These are phyloP conservation scores for Karstenula rhodostoma DNA, from an alignment of 2,329 filamentous ascomycete species.

Conservation along the genomic window DNA sequence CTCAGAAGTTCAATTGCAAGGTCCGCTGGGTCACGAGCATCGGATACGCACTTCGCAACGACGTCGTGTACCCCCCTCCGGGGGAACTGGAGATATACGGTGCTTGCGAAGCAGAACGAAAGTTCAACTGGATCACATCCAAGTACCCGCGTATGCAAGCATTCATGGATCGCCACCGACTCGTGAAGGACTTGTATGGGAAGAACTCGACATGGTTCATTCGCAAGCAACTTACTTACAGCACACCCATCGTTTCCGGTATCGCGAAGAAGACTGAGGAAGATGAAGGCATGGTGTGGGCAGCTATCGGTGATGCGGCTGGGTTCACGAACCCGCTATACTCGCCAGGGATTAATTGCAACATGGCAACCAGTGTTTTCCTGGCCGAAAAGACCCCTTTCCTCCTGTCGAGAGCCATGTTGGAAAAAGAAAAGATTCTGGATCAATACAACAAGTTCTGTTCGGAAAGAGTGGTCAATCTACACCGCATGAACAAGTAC, in stretches of 20 bases:
- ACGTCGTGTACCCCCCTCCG: background rate
- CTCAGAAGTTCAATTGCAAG: conserved; percentile 1
- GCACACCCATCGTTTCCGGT: background rate
- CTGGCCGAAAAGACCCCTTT: background rate
- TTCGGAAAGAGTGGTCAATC: background rate
- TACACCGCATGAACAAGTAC: background rate
- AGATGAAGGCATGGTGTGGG: background rate
- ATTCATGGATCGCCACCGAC: background rate
- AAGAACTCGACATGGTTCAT: conserved; percentile 1
- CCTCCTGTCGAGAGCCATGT: background rate
- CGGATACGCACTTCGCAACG: background rate
- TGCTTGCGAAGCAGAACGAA: background rate
- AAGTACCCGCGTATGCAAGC: conserved; percentile 3
- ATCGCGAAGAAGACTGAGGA: background rate
- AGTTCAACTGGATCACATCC: conserved; percentile 1
- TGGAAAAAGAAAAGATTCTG: background rate
- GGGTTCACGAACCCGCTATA: background rate
- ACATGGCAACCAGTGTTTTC: conserved; percentile 1
- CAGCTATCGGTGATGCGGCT: conserved; percentile 2
- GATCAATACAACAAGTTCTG: conserved; percentile 1
- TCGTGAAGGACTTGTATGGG: background rate
- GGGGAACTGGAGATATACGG: background rate
- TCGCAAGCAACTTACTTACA: conserved; percentile 1
- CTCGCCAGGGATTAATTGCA: background rate
- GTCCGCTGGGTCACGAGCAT: background rate